Percentiles rank a stretch among this genome's conserved stretches.
These are phyloP conservation scores for Colletotrichum cereale DNA, from an alignment of 2,329 filamentous ascomycete species.

Conservation along the genomic window DNA sequence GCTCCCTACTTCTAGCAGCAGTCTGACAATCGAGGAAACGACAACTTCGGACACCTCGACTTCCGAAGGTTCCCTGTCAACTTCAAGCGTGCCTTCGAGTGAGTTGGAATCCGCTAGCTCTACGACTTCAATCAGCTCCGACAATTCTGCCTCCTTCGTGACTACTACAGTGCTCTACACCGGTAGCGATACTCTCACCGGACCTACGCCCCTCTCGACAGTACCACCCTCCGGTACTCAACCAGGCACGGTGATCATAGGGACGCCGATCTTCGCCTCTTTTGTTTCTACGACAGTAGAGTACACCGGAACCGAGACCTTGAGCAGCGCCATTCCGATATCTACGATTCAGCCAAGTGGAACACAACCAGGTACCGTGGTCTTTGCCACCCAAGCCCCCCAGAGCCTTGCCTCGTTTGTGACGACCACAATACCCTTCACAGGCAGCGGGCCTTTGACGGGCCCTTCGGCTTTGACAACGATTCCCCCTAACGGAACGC, in stretches of 20 bases:
- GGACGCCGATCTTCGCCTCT: neutral
- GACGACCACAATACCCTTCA: slow-evolving; percentile 4
- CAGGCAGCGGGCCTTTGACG: neutral
- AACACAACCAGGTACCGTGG: slow-evolving; percentile 4
- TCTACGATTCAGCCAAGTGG: slow-evolving; percentile 6
- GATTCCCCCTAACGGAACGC: neutral
- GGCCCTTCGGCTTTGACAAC: neutral
- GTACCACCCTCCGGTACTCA: slow-evolving; percentile 8
- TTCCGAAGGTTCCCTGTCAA: neutral
- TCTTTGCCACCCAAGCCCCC: neutral
- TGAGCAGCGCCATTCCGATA: neutral
- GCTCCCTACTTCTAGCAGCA: neutral
- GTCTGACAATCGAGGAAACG: neutral
- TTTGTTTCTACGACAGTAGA: slow-evolving; percentile 5
- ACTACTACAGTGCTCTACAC: slow-evolving; percentile 7
- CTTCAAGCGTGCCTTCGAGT: neutral
- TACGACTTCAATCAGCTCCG: neutral
- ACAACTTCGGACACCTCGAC: neutral
- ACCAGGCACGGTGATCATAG: slow-evolving; percentile 30
- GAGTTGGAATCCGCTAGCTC: neutral
- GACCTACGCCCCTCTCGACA: slow-evolving; percentile 15
- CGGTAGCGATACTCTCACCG: slow-evolving; percentile 27
- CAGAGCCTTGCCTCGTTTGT: neutral
- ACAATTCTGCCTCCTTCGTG: neutral
- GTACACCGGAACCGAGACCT: neutral